Base-by-base conservation (phyloP, 2,329 filamentous ascomycete species). In the Paramyrothecium roridum region DNA sequence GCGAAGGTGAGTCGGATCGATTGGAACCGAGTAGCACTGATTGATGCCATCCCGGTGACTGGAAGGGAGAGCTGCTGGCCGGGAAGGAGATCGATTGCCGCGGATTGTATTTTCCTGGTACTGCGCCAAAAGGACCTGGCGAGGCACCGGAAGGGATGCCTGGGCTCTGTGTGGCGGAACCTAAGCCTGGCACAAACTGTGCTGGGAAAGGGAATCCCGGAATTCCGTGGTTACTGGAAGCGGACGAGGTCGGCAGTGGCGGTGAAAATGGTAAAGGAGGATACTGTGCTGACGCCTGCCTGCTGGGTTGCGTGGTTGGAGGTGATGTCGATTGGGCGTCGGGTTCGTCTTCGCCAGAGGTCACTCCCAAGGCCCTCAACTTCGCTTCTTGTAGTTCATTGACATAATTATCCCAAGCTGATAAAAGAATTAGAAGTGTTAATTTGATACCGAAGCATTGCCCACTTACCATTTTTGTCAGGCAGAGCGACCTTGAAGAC, bases 321-420 rank as follows among this genome's bases (percentile, higher is more conserved):
- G 87, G 87, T 16, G 91, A 93, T 61, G 88, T 80, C 3, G 85
- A 84, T 46, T 80, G 75, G 3, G 82, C 76, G 26, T 76, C 74
- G 12, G 86, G 84, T 52, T 95, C 90, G 7, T 91, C 88, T 50
- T 88, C 86, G 37, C 86, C 90, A 57, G 90, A 81, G 19, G 86
- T 92, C 13, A 98, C 95, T 60, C 95, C 95, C 54, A 99, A 80
- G 52, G 93, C 93, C 58, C 92, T 87, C 52, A 99, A 80, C 74
- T 97, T 99, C 57, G 93, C 91, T 75, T 99, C 95, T 62, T 90
- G 86, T 37, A 98, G 77, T 61, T 89, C 87, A 54, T 89, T 83
- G 56, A 93, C 89, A 70, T 98, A 96, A 23, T 85, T 79, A 65
- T 91, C 88, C 83, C 83, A 86, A 1, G 81, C 80, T 80, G 55